Base-by-base conservation (phyloP, 2,329 filamentous ascomycete species). In the Zalaria obscura region DNA sequence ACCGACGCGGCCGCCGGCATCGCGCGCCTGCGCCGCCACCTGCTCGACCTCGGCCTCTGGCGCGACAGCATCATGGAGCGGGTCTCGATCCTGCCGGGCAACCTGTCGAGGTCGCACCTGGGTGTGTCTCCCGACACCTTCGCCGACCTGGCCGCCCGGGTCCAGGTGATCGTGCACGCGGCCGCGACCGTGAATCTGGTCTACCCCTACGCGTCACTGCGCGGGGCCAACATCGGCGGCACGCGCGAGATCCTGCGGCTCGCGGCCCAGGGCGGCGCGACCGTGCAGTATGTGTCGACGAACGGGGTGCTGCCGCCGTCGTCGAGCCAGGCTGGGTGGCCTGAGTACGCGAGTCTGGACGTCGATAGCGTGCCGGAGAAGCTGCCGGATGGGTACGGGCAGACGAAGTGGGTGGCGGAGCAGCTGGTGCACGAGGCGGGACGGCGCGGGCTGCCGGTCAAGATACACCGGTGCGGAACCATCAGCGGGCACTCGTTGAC, bases 391-490 rank as follows among this genome's bases (percentile, higher is more conserved):
- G 82, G 82, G 1, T 87, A 87, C 47, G 80, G 81, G 0, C 82
- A 86, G 59, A 84, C 81, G 0, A 87, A 87, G 55, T 87, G 83
- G 82, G 82, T 83, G 27, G 81, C 82, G 3, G 82, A 87, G 56
- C 76, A 81, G 56, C 75, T 87, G 3, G 77, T 84, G 5, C 67
- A 75, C 7, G 79, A 85, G 53, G 81, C 83, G 6, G 72, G 72
- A 26, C 70, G 72, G 26, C 74, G 81, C 32, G 81, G 81, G 6
- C 63, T 87, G 28, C 80, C 80, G 0, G 76, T 82, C 27, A 74
- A 76, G 51, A 78, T 87, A 33, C 76, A 83, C 50, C 78, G 82
- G 5, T 77, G 78, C 0, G 82, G 82, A 36, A 88, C 83, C 0
- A 86, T 88, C 52, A 83, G 78, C 50, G 83, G 83, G 0, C 83